A percentile compares a stretch with the other conserved stretches of the same genome.
phyloP scores from a whole-genome alignment of 257 asterid species.

The Solanum piurae region DNA sequence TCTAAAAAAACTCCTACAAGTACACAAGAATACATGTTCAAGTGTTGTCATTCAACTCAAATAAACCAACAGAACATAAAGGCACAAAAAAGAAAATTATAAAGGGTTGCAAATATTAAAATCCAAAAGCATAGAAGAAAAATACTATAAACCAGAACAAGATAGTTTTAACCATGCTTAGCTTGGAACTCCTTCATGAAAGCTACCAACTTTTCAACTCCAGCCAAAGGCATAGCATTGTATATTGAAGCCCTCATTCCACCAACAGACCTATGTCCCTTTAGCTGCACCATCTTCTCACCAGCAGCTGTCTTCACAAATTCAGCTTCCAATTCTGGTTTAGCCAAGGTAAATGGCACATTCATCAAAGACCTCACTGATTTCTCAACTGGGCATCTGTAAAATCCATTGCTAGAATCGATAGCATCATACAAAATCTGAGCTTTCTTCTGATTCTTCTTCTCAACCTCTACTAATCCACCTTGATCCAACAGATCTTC shows the following conservation, averaged over 20 bases:
- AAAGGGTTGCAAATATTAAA: neutral
- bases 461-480: slow-evolving; percentile 69
- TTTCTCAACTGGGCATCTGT: slow-evolving; percentile 74
- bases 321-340: slow-evolving; percentile 75
- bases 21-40: neutral
- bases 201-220: slow-evolving; percentile 78
- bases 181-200: slow-evolving; percentile 97
- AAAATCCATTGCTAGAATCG: slow-evolving; percentile 74
- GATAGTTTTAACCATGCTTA: slow-evolving; percentile 36
- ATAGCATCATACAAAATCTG: slow-evolving; percentile 61
- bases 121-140: neutral
- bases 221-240: slow-evolving; percentile 94
- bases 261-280: slow-evolving; percentile 93
- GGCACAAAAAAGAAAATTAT: neutral
- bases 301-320: slow-evolving; percentile 84
- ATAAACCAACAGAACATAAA: neutral
- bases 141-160: neutral
- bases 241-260: slow-evolving; percentile 98
- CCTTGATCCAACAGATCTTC: slow-evolving; percentile 88
- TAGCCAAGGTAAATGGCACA: slow-evolving; percentile 77
- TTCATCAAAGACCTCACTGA: slow-evolving; percentile 89
- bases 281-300: slow-evolving; percentile 96
- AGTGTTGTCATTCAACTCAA: neutral
- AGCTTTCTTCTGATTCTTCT: slow-evolving; percentile 67
- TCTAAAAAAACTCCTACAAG: neutral